These are phyloP conservation scores for Oxytropis ochrocephala DNA, from an alignment of 306 rosid species.

Conservation along the genomic window DNA sequence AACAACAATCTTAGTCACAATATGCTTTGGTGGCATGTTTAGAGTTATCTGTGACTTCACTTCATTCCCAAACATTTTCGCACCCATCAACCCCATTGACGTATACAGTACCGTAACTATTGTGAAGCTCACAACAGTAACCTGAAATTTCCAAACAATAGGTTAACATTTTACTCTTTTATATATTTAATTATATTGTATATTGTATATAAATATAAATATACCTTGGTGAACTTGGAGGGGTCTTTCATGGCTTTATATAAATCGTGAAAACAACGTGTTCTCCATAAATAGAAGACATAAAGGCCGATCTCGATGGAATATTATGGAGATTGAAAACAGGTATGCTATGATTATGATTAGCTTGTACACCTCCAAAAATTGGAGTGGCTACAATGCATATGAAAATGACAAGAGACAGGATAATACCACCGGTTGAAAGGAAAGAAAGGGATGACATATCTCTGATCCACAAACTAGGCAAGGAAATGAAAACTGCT, in stretches of 20 bases:
- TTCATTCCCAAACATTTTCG: constrained; percentile 52
- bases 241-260: constrained; percentile 79
- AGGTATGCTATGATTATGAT: constrained; percentile 38
- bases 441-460: constrained; percentile 63
- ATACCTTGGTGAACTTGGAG: constrained; percentile 70
- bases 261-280: constrained; percentile 72
- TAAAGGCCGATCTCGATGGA: constrained; percentile 68
- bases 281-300: constrained; percentile 54
- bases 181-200: neutral
- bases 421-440: constrained; percentile 53
- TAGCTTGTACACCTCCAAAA: constrained; percentile 32
- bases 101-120: constrained; percentile 38
- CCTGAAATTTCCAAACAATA: constrained; percentile 32
- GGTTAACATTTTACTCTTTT: too few relatives aligned
- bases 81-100: constrained; percentile 57
- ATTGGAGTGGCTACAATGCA: constrained; percentile 46
- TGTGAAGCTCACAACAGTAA: constrained; percentile 60
- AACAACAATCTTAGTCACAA: constrained; percentile 51
- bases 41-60: constrained; percentile 67
- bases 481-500: constrained; percentile 54
- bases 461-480: constrained; percentile 62
- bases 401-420: constrained; percentile 50
- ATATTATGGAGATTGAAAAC: constrained; percentile 40
- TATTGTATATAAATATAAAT: neutral
- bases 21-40: constrained; percentile 51